Base-by-base conservation (phyloP, 176 grass and related monocot genomes). In the Paspalum vaginatum region DNA sequence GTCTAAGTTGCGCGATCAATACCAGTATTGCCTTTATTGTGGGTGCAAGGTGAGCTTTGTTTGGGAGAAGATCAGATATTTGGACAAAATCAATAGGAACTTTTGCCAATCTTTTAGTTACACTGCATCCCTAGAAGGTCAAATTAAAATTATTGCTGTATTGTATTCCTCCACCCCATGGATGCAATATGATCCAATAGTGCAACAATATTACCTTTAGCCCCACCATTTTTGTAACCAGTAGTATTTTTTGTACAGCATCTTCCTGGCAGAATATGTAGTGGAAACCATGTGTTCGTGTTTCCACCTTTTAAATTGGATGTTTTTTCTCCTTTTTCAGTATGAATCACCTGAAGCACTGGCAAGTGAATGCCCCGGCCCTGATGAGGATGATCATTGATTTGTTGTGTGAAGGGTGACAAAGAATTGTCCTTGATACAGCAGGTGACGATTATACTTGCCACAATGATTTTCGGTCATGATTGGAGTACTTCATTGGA, bases 21-120 rank as follows among this genome's bases (percentile, higher is more conserved):
- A 99, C 79, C 41, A 75, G 37, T 95, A 99, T 76, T 95, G 92
- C 68, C 82, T 99, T 72, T 99, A 99, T 38, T 95, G 93, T 54
- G 90, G 93, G 65, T 95, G 65, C 65, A 91, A 95, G 90, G 93
- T 93, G 15, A 89, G 80, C 12, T 76, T 56, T 12, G 32, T 77
- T 70, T n/a, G 42, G 40, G 64, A 72, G 11, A 55, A n/a, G n/a
- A n/a, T 9, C 20, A 71, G 62, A 12, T 76, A 6, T 44, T 49
- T 54, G 37, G 8, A 46, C 11, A 38, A 44, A 17, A 22, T 61
- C 1, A 25, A 4, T 58, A 1, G n/a, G n/a, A 49, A 38, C 6
- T 17, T 73, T 38, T 37, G 11, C 37, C 6, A 18, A 26, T 77
- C 53, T 84, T 69, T n/a, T 50, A 26, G 25, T 61, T 27, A 9